These are phyloP conservation scores for Lepraria neglecta DNA, from an alignment of 495 filamentous ascomycete species.

Conservation along the genomic window DNA sequence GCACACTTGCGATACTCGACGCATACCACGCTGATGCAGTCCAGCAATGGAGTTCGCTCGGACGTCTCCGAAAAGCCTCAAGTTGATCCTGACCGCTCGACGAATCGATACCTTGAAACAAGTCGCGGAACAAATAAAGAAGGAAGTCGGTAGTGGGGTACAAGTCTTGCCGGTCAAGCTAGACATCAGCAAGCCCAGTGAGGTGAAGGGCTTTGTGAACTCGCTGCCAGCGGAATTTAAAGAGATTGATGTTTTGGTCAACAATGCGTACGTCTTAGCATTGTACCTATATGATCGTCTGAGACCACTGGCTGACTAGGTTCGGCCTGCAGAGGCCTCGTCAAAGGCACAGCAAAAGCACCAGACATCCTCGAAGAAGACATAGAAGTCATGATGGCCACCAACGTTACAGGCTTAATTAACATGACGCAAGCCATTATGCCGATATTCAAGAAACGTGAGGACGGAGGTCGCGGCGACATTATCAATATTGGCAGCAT, in stretches of 20 bases:
- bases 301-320: background rate
- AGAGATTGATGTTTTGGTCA: slow-evolving; percentile 85
- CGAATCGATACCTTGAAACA: slow-evolving; percentile 71
- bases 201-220: slow-evolving; percentile 68
- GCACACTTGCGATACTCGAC: background rate
- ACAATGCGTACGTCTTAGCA: slow-evolving; percentile 74
- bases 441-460: slow-evolving; percentile 72
- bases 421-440: slow-evolving; percentile 95
- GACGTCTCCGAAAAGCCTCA: slow-evolving; percentile 71
- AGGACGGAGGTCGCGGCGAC: slow-evolving; percentile 76
- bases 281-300: background rate
- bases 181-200: slow-evolving; percentile 75
- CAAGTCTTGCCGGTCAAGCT: slow-evolving; percentile 74
- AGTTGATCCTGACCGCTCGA: slow-evolving; percentile 80
- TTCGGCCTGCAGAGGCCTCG: slow-evolving; percentile 59
- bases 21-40: slow-evolving; percentile 16
- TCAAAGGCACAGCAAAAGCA: slow-evolving; percentile 80
- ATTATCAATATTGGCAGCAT: slow-evolving; percentile 98
- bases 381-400: slow-evolving; percentile 80
- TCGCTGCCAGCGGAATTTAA: slow-evolving; percentile 74
- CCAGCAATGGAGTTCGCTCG: slow-evolving; percentile 82
- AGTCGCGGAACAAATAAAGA: slow-evolving; percentile 68
- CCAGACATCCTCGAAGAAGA: slow-evolving; percentile 78
- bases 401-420: slow-evolving; percentile 91
- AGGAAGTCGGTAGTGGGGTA: slow-evolving; percentile 74